A percentile compares a stretch with the other conserved stretches of the same genome.
These are phyloP conservation scores for Biscutella laevigata DNA, from an alignment of 441 rosid genomes.

Conservation along the genomic window DNA sequence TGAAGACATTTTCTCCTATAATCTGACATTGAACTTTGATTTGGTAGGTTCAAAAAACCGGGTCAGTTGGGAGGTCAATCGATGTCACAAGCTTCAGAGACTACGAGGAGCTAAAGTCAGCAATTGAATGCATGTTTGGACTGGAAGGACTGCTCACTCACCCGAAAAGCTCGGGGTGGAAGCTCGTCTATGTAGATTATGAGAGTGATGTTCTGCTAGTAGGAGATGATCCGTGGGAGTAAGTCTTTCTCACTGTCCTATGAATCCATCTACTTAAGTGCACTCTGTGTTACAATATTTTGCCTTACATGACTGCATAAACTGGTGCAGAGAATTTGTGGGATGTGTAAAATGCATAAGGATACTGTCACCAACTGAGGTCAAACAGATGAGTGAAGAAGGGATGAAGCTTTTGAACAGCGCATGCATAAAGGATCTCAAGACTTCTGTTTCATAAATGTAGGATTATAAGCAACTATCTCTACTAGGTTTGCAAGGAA, in stretches of 20 bases:
- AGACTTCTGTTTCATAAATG: slow-evolving; percentile 28
- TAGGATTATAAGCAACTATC: neutral
- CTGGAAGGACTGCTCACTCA: slow-evolving; percentile 76
- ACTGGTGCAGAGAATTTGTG: slow-evolving; percentile 65
- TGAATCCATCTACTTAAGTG: neutral
- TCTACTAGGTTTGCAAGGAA: neutral
- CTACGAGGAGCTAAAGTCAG: slow-evolving; percentile 69
- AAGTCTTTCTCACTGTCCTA: slow-evolving; percentile 25
- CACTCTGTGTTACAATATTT: neutral
- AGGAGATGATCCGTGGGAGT: slow-evolving; percentile 99
- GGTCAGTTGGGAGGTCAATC: slow-evolving; percentile 93
- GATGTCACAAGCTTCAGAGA: slow-evolving; percentile 79
- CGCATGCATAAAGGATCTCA: slow-evolving; percentile 49
- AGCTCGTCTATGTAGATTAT: slow-evolving; percentile 87
- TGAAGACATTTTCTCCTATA: neutral
- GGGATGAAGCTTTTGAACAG: slow-evolving; percentile 88
- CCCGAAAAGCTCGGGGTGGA: slow-evolving; percentile 83
- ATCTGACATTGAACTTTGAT: neutral
- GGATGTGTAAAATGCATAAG: slow-evolving; percentile 96
- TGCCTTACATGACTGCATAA: neutral
- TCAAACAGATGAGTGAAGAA: slow-evolving; percentile 97
- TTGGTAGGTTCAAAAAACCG: slow-evolving; percentile 83
- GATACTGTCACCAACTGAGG: slow-evolving; percentile 89
- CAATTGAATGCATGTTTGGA: slow-evolving; percentile 92
- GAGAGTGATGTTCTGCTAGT: slow-evolving; percentile 92